A percentile compares a stretch with the other conserved stretches of the same genome.
Evolutionary conservation across 1,284 basidiomycete species (phyloP).

Genomic region (Thecaphora thlaspeos): DNA sequence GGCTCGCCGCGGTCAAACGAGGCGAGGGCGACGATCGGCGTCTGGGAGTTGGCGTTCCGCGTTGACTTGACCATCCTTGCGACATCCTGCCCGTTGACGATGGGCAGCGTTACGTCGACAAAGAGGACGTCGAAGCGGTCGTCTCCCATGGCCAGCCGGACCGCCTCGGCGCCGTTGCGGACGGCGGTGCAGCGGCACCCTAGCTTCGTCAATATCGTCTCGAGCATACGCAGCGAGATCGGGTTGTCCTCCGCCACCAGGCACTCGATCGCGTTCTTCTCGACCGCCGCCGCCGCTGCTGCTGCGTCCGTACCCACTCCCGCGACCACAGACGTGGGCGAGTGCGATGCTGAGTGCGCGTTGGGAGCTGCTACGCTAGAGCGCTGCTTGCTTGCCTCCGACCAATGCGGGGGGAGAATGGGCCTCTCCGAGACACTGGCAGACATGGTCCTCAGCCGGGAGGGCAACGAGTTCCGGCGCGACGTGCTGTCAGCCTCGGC

Average conservation of each 20-base stretch:
- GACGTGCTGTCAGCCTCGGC: slow-evolving; percentile 66
- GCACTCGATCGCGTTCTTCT: slow-evolving; percentile 69
- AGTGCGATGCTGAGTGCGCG: slow-evolving; percentile 16
- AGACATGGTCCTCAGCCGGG: slow-evolving; percentile 80
- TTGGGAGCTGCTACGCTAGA: not conserved
- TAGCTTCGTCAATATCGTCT: slow-evolving; percentile 83
- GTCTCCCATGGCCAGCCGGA: slow-evolving; percentile 95
- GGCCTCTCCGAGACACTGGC: slow-evolving; percentile 58
- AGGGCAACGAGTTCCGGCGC: slow-evolving; percentile 82
- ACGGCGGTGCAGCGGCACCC: slow-evolving; percentile 93
- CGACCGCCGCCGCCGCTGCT: slow-evolving; percentile 11
- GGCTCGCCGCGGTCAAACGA: slow-evolving; percentile 52
- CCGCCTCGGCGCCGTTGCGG: slow-evolving; percentile 90
- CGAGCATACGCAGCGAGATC: slow-evolving; percentile 65
- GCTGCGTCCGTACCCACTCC: slow-evolving; percentile 1
- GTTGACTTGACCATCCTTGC: slow-evolving; percentile 90
- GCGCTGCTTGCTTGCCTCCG: not conserved
- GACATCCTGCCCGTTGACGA: slow-evolving; percentile 87
- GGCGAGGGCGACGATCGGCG: slow-evolving; percentile 82
- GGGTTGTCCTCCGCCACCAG: slow-evolving; percentile 96
- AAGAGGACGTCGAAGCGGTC: slow-evolving; percentile 72
- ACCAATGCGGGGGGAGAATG: slow-evolving; percentile 24
- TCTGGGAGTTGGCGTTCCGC: slow-evolving; percentile 82
- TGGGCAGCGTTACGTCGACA: slow-evolving; percentile 86
- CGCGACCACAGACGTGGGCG: slow-evolving; percentile 13